Evolutionary conservation across 179 eudicot genomes (phyloP), one percentile per base, ranked within the genome.

Genomic region (Patellifolia procumbens): DNA sequence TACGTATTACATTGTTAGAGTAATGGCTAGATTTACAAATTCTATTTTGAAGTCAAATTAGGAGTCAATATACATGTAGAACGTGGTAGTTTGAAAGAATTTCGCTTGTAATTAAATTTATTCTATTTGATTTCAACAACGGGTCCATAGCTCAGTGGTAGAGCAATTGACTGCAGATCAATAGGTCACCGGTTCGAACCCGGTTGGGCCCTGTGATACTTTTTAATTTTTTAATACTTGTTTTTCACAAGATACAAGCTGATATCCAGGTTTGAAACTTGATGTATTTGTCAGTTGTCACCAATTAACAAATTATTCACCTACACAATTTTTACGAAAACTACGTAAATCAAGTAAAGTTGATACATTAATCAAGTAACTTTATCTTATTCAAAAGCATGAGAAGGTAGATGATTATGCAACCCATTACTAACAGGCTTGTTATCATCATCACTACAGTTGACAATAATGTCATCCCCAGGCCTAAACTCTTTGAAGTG

Each of bases 351-450:
- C 37, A 58, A 29, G 20, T 48, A 61, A 77, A 20, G 17, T 48
- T 22, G 12, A 56, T 76, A 43, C 37, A 52, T 49, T n/a, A n/a
- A n/a, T n/a, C n/a, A n/a, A n/a, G 11, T 10, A 46, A 15, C 17
- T 22, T 10, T n/a, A n/a, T n/a, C 60, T 55, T 46, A 78, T 1
- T 78, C 78, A 63, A 32, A 72, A 7, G 83, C 88, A 83, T 90
- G 86, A 39, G 91, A 85, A 80, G 92, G 85, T 80, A 89, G 76
- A 78, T 90, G 76, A 74, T 85, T 91, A 49, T 64, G 78, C 62
- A 81, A 69, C 7, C 70, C 78, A 53, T 73, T 82, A 29, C 63
- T 63, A 64, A 56, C 72, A 51, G 83, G 75, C 20, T 64, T n/a
- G n/a, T 2, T 80, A 42, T 68, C 28, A 13, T 72, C 35, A 67